Conservation (phyloP, 306 rosid genomes). For the Urtica urens region DNA sequence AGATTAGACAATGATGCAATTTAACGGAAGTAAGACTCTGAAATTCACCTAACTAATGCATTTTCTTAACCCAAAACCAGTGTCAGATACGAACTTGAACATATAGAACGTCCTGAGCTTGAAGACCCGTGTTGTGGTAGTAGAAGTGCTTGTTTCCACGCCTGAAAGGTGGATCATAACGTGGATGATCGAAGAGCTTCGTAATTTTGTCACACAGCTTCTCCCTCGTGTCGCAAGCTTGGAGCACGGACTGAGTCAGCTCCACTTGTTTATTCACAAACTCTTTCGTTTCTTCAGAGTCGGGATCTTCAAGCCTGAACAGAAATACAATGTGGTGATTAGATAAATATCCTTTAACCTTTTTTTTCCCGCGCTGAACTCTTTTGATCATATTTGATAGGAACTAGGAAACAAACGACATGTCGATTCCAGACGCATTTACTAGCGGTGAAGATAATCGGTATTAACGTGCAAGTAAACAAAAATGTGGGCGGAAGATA, state of each 20-base stretch:
- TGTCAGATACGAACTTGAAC: conserved; percentile 49
- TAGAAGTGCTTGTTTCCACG: conserved; percentile 54
- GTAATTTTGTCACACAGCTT: conserved; percentile 51
- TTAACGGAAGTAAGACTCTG: conserved; percentile 2
- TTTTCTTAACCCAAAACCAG: conserved; percentile 4
- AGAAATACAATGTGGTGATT: no score
- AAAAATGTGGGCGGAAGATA: neutral
- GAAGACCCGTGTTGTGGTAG: conserved; percentile 83
- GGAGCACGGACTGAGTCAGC: conserved; percentile 54
- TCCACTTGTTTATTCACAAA: conserved; percentile 61
- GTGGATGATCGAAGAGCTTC: conserved; percentile 74
- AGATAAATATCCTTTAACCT: no score
- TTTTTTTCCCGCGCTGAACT: no score
- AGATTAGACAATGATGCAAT: conserved; percentile 5
- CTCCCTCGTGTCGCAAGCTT: conserved; percentile 37
- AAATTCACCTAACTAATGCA: neutral
- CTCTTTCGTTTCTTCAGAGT: conserved; percentile 67
- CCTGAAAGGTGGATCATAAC: conserved; percentile 53
- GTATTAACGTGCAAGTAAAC: neutral
- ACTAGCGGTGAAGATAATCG: neutral
- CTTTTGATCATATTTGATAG: no score
- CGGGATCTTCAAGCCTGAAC: conserved; percentile 85
- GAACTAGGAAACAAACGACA: no score
- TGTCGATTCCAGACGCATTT: no score
- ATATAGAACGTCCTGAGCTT: conserved; percentile 60